Evolutionary conservation across 2,329 filamentous ascomycete species (phyloP).

Genomic region (Cercospora janseana): DNA sequence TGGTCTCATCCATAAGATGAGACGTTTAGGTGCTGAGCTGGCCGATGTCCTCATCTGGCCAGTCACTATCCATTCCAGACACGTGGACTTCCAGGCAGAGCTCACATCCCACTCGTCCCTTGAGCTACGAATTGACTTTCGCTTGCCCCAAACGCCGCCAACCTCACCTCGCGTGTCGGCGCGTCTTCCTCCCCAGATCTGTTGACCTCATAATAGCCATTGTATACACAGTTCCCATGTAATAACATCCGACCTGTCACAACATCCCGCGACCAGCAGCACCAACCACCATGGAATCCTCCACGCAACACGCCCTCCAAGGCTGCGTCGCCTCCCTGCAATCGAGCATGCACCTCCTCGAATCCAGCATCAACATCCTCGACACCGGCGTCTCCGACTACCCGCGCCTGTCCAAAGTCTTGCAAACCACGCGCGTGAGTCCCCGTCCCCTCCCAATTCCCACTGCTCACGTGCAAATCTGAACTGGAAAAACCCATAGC

Average conservation of each 20-base stretch:
- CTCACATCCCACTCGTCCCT: too few relatives aligned
- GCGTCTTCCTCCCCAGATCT: too few relatives aligned
- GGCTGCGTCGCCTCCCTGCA: constrained; percentile 61
- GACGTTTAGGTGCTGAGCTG: too few relatives aligned
- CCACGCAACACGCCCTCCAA: constrained; percentile 47
- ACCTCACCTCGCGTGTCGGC: constrained; percentile 11
- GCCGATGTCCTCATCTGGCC: too few relatives aligned
- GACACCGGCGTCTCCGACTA: constrained; percentile 63
- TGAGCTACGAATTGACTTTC: neutral
- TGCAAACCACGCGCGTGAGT: constrained; percentile 61
- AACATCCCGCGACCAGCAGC: too few relatives aligned
- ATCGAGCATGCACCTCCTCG: constrained; percentile 60
- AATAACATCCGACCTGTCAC: too few relatives aligned
- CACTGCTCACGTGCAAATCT: neutral
- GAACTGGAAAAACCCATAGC: constrained; percentile 51
- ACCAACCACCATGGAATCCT: constrained; percentile 28
- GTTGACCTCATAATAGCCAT: too few relatives aligned
- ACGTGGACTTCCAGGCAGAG: too few relatives aligned
- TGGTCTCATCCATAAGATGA: too few relatives aligned
- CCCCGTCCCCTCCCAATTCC: neutral
- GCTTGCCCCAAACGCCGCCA: neutral
- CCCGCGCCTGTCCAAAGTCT: constrained; percentile 60
- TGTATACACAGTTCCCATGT: too few relatives aligned
- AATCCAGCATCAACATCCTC: constrained; percentile 62
- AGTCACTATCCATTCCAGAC: too few relatives aligned